Evolutionary conservation across 1,284 basidiomycete genomes (phyloP).

Genomic region (Puccinia hordei): DNA sequence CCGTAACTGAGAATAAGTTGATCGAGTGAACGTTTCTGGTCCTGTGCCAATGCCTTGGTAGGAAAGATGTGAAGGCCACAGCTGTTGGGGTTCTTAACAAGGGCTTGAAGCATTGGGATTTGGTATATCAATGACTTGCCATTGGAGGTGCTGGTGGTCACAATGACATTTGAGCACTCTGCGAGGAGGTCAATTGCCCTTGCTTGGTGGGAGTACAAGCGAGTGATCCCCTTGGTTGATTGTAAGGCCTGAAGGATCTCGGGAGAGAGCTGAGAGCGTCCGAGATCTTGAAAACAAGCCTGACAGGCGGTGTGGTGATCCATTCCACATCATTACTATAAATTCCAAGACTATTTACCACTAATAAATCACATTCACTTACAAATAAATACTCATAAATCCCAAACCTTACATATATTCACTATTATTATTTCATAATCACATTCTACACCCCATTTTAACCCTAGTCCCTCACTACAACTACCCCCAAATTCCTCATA

Average conservation of each 20-base stretch:
- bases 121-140: constrained; percentile 86
- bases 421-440: no score
- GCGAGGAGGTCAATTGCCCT: constrained; percentile 72
- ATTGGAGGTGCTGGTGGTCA: constrained; percentile 85
- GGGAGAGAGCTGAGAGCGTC: constrained; percentile 65
- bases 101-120: constrained; percentile 72
- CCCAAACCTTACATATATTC: no score
- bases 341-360: no score
- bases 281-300: constrained; percentile 63
- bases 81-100: constrained; percentile 68
- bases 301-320: constrained; percentile 10
- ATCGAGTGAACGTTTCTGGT: constrained; percentile 73
- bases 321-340: no score
- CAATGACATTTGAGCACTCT: constrained; percentile 72
- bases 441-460: no score
- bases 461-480: no score
- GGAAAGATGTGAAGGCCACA: constrained; percentile 87
- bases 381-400: no score
- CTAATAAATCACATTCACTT: no score
- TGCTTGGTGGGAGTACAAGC: constrained; percentile 77
- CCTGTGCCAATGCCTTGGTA: constrained; percentile 90
- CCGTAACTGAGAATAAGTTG: constrained; percentile 69
- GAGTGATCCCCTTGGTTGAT: constrained; percentile 68
- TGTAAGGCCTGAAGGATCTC: constrained; percentile 67
- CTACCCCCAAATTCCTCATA: no score